Conservation (phyloP, 768 basidiomycete genomes). For the Daedaleopsis sinensis region DNA sequence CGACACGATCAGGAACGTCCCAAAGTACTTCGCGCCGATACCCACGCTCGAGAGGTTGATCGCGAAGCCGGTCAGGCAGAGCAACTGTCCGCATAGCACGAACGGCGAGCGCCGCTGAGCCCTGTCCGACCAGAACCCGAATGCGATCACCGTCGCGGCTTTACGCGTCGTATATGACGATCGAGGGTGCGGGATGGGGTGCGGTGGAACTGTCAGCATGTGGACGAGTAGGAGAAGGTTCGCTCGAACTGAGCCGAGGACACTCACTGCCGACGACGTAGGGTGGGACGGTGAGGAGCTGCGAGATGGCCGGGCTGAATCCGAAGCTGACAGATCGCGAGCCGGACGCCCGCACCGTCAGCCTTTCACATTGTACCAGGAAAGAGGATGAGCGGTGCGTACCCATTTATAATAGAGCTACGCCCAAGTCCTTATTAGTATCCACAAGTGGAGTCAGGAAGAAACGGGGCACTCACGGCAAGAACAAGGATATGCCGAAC, state of each 20-base stretch:
- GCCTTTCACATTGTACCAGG: not conserved
- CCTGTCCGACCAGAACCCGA: slow-evolving; percentile 63
- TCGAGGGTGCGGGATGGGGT: not conserved
- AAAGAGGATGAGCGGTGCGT: slow-evolving; percentile 7
- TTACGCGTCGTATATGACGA: not conserved
- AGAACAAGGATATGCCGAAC: slow-evolving; percentile 68
- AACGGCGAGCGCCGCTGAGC: slow-evolving; percentile 58
- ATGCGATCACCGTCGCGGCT: slow-evolving; percentile 56
- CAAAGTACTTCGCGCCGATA: slow-evolving; percentile 67
- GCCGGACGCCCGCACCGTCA: not conserved
- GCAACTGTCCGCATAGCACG: slow-evolving; percentile 51
- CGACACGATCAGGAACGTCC: slow-evolving; percentile 67
- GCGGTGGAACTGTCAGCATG: not conserved
- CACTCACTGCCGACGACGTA: slow-evolving; percentile 55
- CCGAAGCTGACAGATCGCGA: slow-evolving; percentile 51
- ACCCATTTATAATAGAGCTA: slow-evolving; percentile 65
- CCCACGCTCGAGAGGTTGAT: slow-evolving; percentile 63
- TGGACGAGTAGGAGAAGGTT: not conserved
- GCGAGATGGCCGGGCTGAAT: slow-evolving; percentile 54
- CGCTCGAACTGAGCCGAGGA: not conserved
- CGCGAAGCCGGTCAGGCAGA: slow-evolving; percentile 59
- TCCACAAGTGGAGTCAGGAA: slow-evolving; percentile 1
- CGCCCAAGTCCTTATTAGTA: not conserved
- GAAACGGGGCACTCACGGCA: slow-evolving; percentile 52
- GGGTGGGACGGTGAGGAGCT: slow-evolving; percentile 70